phyloP scores from a whole-genome alignment of 768 basidiomycete species.

The Xerocomus potaroensis region DNA sequence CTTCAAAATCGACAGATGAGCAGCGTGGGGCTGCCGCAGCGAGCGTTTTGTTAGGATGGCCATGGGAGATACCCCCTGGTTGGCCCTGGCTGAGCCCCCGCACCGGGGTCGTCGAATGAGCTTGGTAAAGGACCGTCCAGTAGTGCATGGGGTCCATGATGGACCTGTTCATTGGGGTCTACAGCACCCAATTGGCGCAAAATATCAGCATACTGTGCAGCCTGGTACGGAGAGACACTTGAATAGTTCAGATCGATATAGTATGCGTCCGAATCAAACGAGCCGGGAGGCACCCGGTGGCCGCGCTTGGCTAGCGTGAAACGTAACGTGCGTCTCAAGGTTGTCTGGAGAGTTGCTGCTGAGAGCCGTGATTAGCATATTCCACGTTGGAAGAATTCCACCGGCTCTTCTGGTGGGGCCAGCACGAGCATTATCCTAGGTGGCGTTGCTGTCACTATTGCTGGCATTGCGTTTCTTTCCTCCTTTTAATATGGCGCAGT shows the following conservation, averaged over 20 bases:
- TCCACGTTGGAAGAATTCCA: constrained; percentile 18
- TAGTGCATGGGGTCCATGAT: constrained; percentile 15
- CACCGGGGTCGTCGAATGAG: constrained; percentile 26
- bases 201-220: constrained; percentile 70
- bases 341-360: constrained; percentile 26
- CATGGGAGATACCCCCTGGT: too few relatives aligned
- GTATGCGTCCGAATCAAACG: constrained; percentile 32
- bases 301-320: constrained; percentile 15
- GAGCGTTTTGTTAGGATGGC: too few relatives aligned
- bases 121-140: constrained; percentile 24
- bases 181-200: constrained; percentile 46
- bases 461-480: constrained; percentile 38
- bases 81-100: too few relatives aligned
- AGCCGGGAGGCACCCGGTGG: constrained; percentile 7
- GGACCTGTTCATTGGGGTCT: constrained; percentile 20
- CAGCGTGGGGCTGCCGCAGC: constrained; percentile 11
- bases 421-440: constrained; percentile 31
- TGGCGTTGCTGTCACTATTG: constrained; percentile 44
- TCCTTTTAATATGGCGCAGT: constrained; percentile 43
- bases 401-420: constrained; percentile 34
- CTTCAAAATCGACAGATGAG: constrained; percentile 52
- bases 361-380: constrained; percentile 22
- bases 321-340: constrained; percentile 24
- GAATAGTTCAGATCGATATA: constrained; percentile 65
- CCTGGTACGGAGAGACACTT: constrained; percentile 73